Evolutionary conservation across 345 rosid species (phyloP).

Genomic region (Firmiana major): DNA sequence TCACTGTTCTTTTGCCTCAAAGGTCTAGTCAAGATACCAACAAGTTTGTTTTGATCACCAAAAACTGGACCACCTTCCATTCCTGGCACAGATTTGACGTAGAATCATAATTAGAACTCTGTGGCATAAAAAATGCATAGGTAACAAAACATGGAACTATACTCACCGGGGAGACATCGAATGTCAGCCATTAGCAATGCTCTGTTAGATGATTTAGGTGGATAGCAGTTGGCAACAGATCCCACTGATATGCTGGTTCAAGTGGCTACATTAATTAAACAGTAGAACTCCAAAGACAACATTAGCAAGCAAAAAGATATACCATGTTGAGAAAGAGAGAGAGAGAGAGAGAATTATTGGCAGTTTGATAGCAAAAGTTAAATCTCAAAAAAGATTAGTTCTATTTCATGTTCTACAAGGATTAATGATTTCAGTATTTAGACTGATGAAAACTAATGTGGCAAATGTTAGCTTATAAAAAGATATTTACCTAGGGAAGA

Average conservation of each 20-base stretch:
- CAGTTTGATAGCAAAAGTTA: background rate
- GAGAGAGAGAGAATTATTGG: background rate
- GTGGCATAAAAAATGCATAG: slow-evolving; percentile 17
- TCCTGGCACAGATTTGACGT: slow-evolving; percentile 41
- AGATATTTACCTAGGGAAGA: background rate
- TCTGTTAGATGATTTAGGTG: slow-evolving; percentile 48
- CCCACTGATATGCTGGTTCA: slow-evolving; percentile 77
- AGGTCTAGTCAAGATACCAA: slow-evolving; percentile 83
- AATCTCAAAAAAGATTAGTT: background rate
- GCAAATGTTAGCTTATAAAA: slow-evolving; percentile 2
- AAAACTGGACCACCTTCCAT: slow-evolving; percentile 92
- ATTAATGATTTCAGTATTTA: background rate
- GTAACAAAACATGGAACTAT: slow-evolving; percentile 20
- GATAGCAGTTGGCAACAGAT: slow-evolving; percentile 72
- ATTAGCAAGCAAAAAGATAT: slow-evolving; percentile 8
- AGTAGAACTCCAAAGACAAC: slow-evolving; percentile 5
- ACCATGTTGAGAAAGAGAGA: background rate
- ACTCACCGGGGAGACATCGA: slow-evolving; percentile 91
- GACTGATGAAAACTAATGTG: background rate
- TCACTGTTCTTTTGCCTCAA: slow-evolving; percentile 72
- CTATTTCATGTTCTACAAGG: background rate
- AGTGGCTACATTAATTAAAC: slow-evolving; percentile 17
- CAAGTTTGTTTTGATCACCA: slow-evolving; percentile 43
- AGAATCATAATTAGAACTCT: slow-evolving; percentile 19
- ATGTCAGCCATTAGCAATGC: slow-evolving; percentile 89